Evolutionary conservation across 208 protist genomes (phyloP).

Genomic region (Acanthamoeba royreba): DNA sequence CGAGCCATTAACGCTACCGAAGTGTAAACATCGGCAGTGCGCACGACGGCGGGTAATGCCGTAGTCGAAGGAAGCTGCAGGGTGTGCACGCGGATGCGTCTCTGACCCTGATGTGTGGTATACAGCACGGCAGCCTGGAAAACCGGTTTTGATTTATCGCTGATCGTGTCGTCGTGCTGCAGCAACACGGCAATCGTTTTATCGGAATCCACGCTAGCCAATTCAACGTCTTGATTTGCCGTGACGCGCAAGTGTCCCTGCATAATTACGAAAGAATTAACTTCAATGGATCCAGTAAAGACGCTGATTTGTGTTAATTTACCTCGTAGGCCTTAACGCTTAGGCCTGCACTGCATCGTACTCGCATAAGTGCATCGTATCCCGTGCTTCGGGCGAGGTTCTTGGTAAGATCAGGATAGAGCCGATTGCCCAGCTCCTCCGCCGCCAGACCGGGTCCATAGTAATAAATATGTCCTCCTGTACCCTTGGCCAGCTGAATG

Average conservation of each 20-base stretch:
- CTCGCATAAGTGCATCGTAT: conserved; percentile 95
- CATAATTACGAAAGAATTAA: conserved; percentile 78
- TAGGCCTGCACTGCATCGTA: conserved; percentile 83
- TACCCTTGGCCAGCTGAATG: conserved; percentile 40
- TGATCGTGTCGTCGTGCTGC: conserved; percentile 2
- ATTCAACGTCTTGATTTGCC: not conserved
- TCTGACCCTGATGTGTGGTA: conserved; percentile 79
- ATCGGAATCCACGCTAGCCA: conserved; percentile 15
- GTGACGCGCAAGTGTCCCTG: conserved; percentile 6
- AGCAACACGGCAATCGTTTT: conserved; percentile 26
- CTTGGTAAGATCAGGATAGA: conserved; percentile 62
- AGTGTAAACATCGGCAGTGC: conserved; percentile 22
- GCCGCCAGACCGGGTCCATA: conserved; percentile 43
- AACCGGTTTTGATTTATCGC: not conserved
- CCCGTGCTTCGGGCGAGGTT: conserved; percentile 86
- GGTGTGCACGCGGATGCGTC: conserved; percentile 83
- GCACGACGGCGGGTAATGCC: not conserved
- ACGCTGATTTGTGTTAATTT: conserved; percentile 91
- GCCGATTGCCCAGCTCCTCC: not conserved
- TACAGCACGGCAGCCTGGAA: conserved; percentile 82
- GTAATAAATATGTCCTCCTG: conserved; percentile 72
- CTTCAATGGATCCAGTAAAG: conserved; percentile 87
- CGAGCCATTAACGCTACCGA: not conserved
- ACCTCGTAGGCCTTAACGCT: conserved; percentile 77
- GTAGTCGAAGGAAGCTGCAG: not conserved